Evolutionary conservation across 129 eudicot genomes (phyloP).

Genomic region (Oenanthe sinensis): DNA sequence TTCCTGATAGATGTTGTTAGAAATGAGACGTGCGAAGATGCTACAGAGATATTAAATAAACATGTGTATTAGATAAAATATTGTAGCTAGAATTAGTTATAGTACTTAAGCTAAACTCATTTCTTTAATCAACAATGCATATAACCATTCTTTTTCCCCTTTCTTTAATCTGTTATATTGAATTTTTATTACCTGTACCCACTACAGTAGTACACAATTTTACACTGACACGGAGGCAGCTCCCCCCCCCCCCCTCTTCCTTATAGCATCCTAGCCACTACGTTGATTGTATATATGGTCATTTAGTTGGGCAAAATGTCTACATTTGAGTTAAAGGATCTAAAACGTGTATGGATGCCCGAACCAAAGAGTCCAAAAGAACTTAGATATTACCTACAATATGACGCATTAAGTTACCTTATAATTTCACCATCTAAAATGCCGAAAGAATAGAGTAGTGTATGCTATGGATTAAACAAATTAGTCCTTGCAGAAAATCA

Average conservation of each 20-base stretch:
- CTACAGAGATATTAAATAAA: not conserved
- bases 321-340: not conserved
- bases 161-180: too few species aligned
- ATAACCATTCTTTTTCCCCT: not conserved
- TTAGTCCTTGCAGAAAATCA: not conserved
- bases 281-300: too few species aligned
- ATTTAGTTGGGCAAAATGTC: not conserved
- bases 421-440: not conserved
- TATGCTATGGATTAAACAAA: not conserved
- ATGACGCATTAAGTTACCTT: not conserved
- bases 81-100: not conserved
- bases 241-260: too few species aligned
- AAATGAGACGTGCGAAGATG: not conserved
- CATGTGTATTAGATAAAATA: not conserved
- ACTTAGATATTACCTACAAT: not conserved
- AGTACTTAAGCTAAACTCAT: too few species aligned
- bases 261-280: not conserved
- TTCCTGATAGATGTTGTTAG: not conserved
- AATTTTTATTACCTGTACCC: not conserved
- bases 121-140: too few species aligned
- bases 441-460: not conserved
- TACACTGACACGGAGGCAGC: too few species aligned
- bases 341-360: not conserved
- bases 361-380: not conserved
- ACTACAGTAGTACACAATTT: not conserved